Conservation (phyloP, 2,329 filamentous ascomycete species). For the Monilinia aucupariae region DNA sequence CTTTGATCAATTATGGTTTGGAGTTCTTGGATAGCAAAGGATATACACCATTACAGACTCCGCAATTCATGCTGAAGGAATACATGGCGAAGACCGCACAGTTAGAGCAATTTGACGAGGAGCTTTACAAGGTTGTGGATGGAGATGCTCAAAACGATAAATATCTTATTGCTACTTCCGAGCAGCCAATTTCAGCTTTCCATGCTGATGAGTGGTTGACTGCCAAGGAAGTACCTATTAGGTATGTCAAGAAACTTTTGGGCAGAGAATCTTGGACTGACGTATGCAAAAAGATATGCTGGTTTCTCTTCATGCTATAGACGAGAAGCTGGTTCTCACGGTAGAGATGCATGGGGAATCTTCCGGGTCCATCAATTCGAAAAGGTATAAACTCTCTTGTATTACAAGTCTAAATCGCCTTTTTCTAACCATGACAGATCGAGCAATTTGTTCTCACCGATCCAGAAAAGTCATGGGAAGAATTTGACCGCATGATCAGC, state of each 20-base stretch:
- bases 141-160: constrained; percentile 86
- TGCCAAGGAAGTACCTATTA: constrained; percentile 79
- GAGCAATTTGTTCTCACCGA: constrained; percentile 78
- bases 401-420: constrained; percentile 17
- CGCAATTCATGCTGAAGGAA: constrained; percentile 90
- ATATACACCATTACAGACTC: constrained; percentile 78
- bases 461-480: constrained; percentile 86
- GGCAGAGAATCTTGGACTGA: constrained; percentile 13
- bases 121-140: constrained; percentile 93
- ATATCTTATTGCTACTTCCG: constrained; percentile 71
- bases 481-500: constrained; percentile 87
- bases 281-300: constrained; percentile 49
- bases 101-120: constrained; percentile 94
- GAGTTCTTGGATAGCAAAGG: constrained; percentile 79
- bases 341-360: constrained; percentile 93
- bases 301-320: constrained; percentile 95
- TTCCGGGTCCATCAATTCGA: constrained; percentile 99
- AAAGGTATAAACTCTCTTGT: constrained; percentile 52
- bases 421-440: constrained; percentile 45
- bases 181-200: constrained; percentile 89
- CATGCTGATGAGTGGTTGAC: constrained; percentile 93
- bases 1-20: constrained; percentile 89
- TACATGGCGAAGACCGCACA: constrained; percentile 98
- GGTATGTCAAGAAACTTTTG: constrained; percentile 42
- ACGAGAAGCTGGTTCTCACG: constrained; percentile 87